A percentile compares a stretch with the other conserved stretches of the same genome.
Evolutionary conservation across 164 flowering plant genomes (phyloP).

Genomic region (Vitis rupestris): DNA sequence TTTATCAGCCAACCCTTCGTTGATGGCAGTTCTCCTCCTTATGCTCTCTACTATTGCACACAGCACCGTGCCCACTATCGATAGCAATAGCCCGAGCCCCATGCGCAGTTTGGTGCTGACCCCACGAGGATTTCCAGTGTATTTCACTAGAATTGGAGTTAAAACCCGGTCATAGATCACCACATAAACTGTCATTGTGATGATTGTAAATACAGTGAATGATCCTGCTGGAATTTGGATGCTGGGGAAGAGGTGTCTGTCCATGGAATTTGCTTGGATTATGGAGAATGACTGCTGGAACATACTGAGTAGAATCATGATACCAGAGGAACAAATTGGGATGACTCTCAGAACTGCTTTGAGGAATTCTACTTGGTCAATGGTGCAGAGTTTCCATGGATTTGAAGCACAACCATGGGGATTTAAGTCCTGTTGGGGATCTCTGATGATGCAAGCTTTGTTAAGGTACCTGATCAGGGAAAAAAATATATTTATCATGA

Average conservation of each 20-base stretch:
- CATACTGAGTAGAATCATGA: conserved; percentile 23
- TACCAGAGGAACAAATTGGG: conserved; percentile 52
- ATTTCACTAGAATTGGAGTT: conserved; percentile 22
- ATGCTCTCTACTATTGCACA: conserved; percentile 28
- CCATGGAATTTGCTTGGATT: conserved; percentile 28
- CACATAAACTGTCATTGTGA: conserved; percentile 30
- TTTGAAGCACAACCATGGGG: conserved; percentile 33
- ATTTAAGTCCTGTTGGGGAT: conserved; percentile 26
- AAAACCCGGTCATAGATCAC: conserved; percentile 24
- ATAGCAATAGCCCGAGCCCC: conserved; percentile 28
- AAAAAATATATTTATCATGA: not conserved
- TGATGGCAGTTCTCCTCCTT: conserved; percentile 19
- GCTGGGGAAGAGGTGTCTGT: conserved; percentile 13
- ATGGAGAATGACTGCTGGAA: conserved; percentile 16
- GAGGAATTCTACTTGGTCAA: conserved; percentile 45
- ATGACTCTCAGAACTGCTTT: conserved; percentile 42
- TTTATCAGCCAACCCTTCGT: conserved; percentile 21
- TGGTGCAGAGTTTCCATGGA: conserved; percentile 48
- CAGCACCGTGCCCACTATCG: conserved; percentile 15
- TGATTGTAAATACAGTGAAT: conserved; percentile 23
- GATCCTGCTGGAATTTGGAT: conserved; percentile 37
- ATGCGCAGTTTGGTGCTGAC: conserved; percentile 26
- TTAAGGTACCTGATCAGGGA: conserved; percentile 32
- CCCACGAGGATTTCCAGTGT: conserved; percentile 22
- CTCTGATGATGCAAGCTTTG: conserved; percentile 30